Evolutionary conservation across 2,329 filamentous ascomycete genomes (phyloP), one percentile per base, ranked within the genome.

Genomic region (Neofusicoccum cordaticola): DNA sequence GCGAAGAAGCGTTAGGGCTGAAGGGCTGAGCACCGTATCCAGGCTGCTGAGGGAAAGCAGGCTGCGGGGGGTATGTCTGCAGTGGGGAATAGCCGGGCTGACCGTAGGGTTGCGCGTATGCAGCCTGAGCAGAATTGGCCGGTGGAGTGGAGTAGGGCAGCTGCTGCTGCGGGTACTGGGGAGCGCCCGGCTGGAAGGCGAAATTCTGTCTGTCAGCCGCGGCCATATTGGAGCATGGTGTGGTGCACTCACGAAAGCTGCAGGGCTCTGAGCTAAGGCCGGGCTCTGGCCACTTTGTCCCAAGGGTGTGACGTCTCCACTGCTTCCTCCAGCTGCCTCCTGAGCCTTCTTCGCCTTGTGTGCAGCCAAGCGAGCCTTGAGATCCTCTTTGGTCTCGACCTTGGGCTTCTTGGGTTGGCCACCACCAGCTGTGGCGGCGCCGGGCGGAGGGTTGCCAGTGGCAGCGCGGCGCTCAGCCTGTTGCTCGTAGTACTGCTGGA

Each of bases 401-500:
- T 91, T 86, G 1, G 88, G 86, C 67, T 88, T 88, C 75, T 92
- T 89, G 11, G 67, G 65, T 66, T 77, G 75, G 50, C 74, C 75
- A 2, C 75, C 73, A 53, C 84, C 82, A 1, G 90, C 90, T 15
- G 9, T 19, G 17, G 31, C 47, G 19, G 60, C 52, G 41, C 78
- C 79, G 0, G 91, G 86, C 17, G 89, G 86, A 2, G 91, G 91
- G 73, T 97, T 97, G 41, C 93, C 94, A 1, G 93, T 96, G 8
- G 87, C 85, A 56, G 90, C 88, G 69, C 91, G 89, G 66, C 93
- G 86, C 71, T 96, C 92, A 65, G 90, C 90, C 78, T 96, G 91
- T 31, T 88, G 89, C 75, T 92, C 88, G 78, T 96, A 94, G 78
- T 90, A 97, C 77, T 90, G 89, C 71, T 91, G 86, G 68, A 93